Base-by-base conservation (phyloP, 2,329 filamentous ascomycete genomes). In the Ilyonectria mors-panacis region DNA sequence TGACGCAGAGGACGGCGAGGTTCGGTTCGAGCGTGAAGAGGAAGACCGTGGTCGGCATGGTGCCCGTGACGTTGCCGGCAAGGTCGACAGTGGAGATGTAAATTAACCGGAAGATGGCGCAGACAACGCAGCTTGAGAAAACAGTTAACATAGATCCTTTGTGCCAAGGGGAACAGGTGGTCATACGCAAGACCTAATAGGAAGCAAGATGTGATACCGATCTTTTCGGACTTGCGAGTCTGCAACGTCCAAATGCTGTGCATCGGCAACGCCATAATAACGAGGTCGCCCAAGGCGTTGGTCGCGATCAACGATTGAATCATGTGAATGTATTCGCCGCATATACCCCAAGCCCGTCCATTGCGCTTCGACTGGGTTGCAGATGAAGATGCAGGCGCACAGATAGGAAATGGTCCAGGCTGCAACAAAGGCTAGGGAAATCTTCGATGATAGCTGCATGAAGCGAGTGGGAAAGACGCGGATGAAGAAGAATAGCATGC, bases 391-490 rank as follows among this genome's bases (percentile, higher is more conserved):
- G 72, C 70, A 76, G 3, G 75, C 57, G 7, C 78, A 81, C 17
- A 85, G 75, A 56, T 81, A 83, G 19, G 81, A 78, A 50, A 85
- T 78, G n/a, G 78, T 74, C 83, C 85, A 86, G 35, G 73, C 68
- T 39, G 81, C 75, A 15, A 82, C 77, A 6, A 85, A 78, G 23
- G 57, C 62, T 4, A 80, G 79, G 7, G 83, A 73, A 6, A 75
- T 71, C 44, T 76, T 77, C 28, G 78, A 77, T 3, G 76, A 71
- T 0, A 45, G 59, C 28, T 77, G 68, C 67, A 77, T 76, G 12
- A 77, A 77, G 0, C 13, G 9, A 0, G 73, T 76, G 13, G 72
- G 72, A 51, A 77, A 77, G 54, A 76, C 70, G 2, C 75, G 74
- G n/a, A 76, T 70, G 35, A 73, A 77, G 66, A 77, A 77, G 37